These are phyloP conservation scores for Spathaspora arborariae DNA, from an alignment of 805 yeast species.

Conservation along the genomic window DNA sequence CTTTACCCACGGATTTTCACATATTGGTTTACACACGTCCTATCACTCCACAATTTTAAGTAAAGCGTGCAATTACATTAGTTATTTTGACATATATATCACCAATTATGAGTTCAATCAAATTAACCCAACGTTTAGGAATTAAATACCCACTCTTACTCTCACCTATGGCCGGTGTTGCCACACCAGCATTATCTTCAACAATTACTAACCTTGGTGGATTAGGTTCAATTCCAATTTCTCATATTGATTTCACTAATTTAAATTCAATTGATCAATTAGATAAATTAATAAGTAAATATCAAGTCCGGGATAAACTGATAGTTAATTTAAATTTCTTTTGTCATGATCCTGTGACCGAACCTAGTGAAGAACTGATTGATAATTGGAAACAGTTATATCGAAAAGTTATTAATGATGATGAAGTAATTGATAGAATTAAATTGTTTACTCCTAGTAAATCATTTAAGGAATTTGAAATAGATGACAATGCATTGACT, in stretches of 20 bases:
- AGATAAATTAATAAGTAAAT: slow-evolving; percentile 9
- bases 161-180: slow-evolving; percentile 61
- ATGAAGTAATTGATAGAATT: slow-evolving; percentile 4
- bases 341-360: slow-evolving; percentile 29
- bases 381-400: slow-evolving; percentile 21
- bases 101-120: background rate
- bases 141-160: slow-evolving; percentile 45
- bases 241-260: slow-evolving; percentile 23
- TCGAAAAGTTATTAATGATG: slow-evolving; percentile 4
- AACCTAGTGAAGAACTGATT: slow-evolving; percentile 15
- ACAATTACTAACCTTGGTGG: slow-evolving; percentile 42
- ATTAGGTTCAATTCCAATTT: slow-evolving; percentile 47
- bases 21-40: too few species aligned
- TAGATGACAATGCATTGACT: slow-evolving; percentile 12
- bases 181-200: slow-evolving; percentile 43
- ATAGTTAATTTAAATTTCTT: slow-evolving; percentile 47
- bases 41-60: too few species aligned
- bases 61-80: too few species aligned
- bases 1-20: too few species aligned
- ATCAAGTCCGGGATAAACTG: slow-evolving; percentile 1
- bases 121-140: slow-evolving; percentile 16
- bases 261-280: slow-evolving; percentile 11
- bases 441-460: slow-evolving; percentile 20
- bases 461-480: slow-evolving; percentile 29
- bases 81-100: too few species aligned